Evolutionary conservation across 169 alveolate species (phyloP).

Genomic region (Prorocentrum cordatum): DNA sequence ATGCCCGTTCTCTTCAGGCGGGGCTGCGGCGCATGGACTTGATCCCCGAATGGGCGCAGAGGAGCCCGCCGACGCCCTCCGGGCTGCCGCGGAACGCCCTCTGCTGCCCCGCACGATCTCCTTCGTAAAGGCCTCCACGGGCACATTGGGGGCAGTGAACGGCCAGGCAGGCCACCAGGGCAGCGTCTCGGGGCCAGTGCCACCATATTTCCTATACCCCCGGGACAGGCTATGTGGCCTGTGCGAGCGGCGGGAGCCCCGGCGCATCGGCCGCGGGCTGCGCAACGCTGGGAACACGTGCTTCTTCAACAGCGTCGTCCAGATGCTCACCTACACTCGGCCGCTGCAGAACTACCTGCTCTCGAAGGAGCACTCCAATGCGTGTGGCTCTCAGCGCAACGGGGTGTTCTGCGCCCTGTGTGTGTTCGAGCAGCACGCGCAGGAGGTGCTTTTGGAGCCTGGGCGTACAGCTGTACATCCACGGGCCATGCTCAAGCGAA

Average conservation of each 20-base stretch:
- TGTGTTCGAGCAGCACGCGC: slow-evolving; percentile 3
- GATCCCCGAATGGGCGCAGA: too few relatives aligned
- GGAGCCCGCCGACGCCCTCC: too few relatives aligned
- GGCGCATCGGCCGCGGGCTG: slow-evolving; percentile 21
- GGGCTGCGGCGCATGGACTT: too few relatives aligned
- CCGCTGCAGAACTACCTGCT: slow-evolving; percentile 8
- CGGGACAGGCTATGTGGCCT: not conserved
- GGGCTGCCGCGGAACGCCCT: too few relatives aligned
- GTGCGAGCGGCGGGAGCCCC: not conserved
- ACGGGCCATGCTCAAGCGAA: too few relatives aligned
- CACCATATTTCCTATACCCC: slow-evolving; percentile 6
- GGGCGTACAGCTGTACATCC: too few relatives aligned
- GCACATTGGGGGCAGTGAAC: too few relatives aligned
- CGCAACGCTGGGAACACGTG: slow-evolving; percentile 30
- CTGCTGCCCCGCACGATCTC: too few relatives aligned
- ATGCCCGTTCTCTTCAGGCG: too few relatives aligned
- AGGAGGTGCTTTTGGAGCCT: not conserved
- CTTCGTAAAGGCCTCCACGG: too few relatives aligned
- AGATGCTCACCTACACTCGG: not conserved
- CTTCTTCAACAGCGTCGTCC: slow-evolving; percentile 45
- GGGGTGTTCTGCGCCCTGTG: slow-evolving; percentile 10
- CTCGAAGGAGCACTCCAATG: slow-evolving; percentile 16
- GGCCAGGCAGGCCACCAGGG: too few relatives aligned
- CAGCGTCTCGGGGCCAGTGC: too few relatives aligned
- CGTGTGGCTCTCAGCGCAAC: not conserved